A percentile compares a stretch with the other conserved stretches of the same genome.
These are phyloP conservation scores for Leishmania major DNA, from an alignment of 208 protist genomes.

Conservation along the genomic window DNA sequence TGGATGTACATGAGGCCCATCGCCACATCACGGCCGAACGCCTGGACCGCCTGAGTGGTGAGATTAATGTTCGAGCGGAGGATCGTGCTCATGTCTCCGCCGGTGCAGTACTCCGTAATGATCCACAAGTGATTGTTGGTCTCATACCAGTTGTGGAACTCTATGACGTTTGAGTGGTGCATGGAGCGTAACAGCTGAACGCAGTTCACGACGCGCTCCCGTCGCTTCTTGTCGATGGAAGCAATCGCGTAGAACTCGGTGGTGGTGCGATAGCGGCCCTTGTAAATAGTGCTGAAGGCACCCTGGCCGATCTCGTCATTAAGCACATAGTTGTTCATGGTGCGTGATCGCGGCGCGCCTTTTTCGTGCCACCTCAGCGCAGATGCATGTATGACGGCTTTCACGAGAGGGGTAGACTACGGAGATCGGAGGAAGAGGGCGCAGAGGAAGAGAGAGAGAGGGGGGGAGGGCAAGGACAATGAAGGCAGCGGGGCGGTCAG, in stretches of 20 bases:
- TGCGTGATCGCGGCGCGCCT: background rate
- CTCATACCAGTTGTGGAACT: conserved; percentile 96
- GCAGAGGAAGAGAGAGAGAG: background rate
- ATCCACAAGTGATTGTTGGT: conserved; percentile 96
- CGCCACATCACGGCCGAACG: conserved; percentile 85
- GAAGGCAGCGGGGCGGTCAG: background rate
- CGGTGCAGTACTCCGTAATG: conserved; percentile 95
- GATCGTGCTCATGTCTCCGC: conserved; percentile 88
- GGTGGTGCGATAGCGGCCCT: conserved; percentile 90
- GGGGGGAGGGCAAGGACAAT: background rate
- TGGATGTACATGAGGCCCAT: conserved; percentile 92
- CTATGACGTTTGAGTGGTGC: conserved; percentile 84
- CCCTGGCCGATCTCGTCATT: conserved; percentile 94
- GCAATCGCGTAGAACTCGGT: conserved; percentile 95
- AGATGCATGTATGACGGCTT: background rate
- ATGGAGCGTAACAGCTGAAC: conserved; percentile 83
- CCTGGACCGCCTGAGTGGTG: conserved; percentile 69
- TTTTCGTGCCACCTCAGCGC: background rate
- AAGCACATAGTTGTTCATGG: conserved; percentile 95
- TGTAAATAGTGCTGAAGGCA: conserved; percentile 90
- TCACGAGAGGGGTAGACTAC: background rate
- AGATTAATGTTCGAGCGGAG: conserved; percentile 69
- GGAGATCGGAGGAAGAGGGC: background rate
- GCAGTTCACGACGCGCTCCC: conserved; percentile 86
- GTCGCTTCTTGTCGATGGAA: conserved; percentile 92